Base-by-base conservation (phyloP, 352 stramenopile genomes). In the Aphanomyces euteiches region DNA sequence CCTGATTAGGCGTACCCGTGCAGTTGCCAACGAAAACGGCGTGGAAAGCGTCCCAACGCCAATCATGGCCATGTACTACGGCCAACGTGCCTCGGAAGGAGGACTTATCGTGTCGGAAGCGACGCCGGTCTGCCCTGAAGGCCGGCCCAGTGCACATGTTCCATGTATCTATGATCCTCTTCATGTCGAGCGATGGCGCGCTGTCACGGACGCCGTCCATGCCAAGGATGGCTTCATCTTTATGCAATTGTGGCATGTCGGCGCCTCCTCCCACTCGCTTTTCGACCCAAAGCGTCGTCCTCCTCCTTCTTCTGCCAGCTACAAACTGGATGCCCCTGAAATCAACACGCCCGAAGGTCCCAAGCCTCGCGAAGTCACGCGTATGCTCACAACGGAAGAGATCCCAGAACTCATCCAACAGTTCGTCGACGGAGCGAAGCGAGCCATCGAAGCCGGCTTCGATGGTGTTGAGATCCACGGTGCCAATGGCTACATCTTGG, bases 401-500 rank as follows among this genome's bases (percentile, higher is more conserved):
- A 75, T 81, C 45, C 69, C 75, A 1, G 64, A 38, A 5, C 71
- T 83, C n/a, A 89, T 98, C 56, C 73, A 87, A 53, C 90, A 93
- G 57, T 97, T 87, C 74, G 75, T 76, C 7, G 75, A 82, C 54
- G 83, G 73, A 2, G 88, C 90, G 0, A 73, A 79, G 39, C 78
- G 77, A 5, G 81, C 85, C n/a, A 90, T 90, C 54, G 67, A 85
- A 65, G 89, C 89, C 13, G 90, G 92, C 28, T 97, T 96, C 72
- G 89, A 96, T 61, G 86, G 88, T 40, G 76, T 96, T 15, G 85
- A 96, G 61, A 73, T 96, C 37, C 90, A 97, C 75, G 74, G 47
- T 6, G 90, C 83, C 7, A 93, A 97, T 64, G 92, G 90, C 13
- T 98, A 97, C 71, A 74, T 98, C 47, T 76, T 98, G 57, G 88